Evolutionary conservation across 805 yeast species (phyloP).

Genomic region (Candida namnaoensis): DNA sequence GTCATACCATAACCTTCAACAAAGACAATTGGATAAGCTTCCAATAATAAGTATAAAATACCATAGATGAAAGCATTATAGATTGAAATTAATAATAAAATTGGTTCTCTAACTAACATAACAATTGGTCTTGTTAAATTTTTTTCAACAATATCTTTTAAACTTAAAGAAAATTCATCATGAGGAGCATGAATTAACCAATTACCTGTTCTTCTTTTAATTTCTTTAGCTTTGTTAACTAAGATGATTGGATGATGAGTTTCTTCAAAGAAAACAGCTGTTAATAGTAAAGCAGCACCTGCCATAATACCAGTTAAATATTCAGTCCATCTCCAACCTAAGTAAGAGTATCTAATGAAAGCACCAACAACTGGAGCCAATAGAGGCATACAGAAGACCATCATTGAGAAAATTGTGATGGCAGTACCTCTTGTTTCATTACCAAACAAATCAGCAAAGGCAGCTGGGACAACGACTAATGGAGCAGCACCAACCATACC

Average conservation of each 20-base stretch:
- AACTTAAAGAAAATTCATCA: conserved; percentile 48
- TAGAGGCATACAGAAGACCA: conserved; percentile 75
- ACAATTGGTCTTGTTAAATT: conserved; percentile 59
- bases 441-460: conserved; percentile 74
- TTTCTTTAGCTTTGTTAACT: conserved; percentile 48
- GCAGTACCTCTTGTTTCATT: conserved; percentile 68
- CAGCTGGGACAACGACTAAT: conserved; percentile 78
- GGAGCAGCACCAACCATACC: conserved; percentile 84
- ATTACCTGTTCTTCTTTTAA: conserved; percentile 64
- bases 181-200: conserved; percentile 81
- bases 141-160: conserved; percentile 52
- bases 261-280: conserved; percentile 46
- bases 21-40: conserved; percentile 72
- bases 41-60: conserved; percentile 61
- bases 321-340: conserved; percentile 83
- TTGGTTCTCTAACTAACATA: conserved; percentile 67
- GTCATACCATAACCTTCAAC: conserved; percentile 49
- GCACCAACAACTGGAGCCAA: conserved; percentile 75
- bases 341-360: conserved; percentile 46
- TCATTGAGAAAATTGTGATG: conserved; percentile 58
- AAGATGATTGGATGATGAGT: conserved; percentile 67
- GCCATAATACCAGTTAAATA: conserved; percentile 63
- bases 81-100: conserved; percentile 54
- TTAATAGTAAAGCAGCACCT: conserved; percentile 28
- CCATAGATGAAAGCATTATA: conserved; percentile 80